Evolutionary conservation across 495 filamentous ascomycete species (phyloP).

Genomic region (Bathelium albidoporum): DNA sequence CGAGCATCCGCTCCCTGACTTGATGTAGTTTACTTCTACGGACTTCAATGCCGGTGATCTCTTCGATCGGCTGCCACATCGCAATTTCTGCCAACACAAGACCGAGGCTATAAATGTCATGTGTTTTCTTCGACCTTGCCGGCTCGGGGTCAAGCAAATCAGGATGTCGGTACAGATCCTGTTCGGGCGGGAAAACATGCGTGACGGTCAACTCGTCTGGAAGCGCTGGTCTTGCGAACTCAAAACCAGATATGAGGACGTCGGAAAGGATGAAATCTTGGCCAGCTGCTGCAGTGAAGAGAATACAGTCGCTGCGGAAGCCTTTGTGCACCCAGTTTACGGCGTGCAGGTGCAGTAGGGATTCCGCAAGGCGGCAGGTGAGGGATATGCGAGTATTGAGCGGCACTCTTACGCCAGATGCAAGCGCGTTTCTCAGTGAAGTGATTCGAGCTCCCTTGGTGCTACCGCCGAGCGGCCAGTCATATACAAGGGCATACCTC

Average conservation of each 20-base stretch:
- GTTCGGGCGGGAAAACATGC: slow-evolving; percentile 17
- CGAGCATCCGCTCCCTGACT: slow-evolving; percentile 6
- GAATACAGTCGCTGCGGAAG: slow-evolving; percentile 41
- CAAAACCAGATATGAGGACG: slow-evolving; percentile 45
- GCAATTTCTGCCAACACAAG: slow-evolving; percentile 42
- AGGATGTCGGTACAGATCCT: slow-evolving; percentile 30
- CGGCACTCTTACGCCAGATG: slow-evolving; percentile 5
- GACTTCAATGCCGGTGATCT: slow-evolving; percentile 30
- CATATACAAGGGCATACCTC: not conserved
- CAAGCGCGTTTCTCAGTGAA: not conserved
- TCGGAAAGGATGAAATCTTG: slow-evolving; percentile 21
- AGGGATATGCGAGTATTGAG: slow-evolving; percentile 21
- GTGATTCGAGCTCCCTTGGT: not conserved
- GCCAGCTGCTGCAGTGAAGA: slow-evolving; percentile 38
- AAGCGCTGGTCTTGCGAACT: slow-evolving; percentile 37
- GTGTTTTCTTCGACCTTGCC: slow-evolving; percentile 30
- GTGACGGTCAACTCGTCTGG: slow-evolving; percentile 40
- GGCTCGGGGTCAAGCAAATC: not conserved
- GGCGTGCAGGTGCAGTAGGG: slow-evolving; percentile 35
- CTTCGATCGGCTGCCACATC: slow-evolving; percentile 39
- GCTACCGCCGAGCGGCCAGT: not conserved
- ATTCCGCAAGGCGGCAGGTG: slow-evolving; percentile 17
- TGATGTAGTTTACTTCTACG: slow-evolving; percentile 1
- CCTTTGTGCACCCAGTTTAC: slow-evolving; percentile 52
- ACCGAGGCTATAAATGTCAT: slow-evolving; percentile 43